Evolutionary conservation across 2,329 filamentous ascomycete genomes (phyloP), one percentile per base, ranked within the genome.

Genomic region (Cordyceps javanica): DNA sequence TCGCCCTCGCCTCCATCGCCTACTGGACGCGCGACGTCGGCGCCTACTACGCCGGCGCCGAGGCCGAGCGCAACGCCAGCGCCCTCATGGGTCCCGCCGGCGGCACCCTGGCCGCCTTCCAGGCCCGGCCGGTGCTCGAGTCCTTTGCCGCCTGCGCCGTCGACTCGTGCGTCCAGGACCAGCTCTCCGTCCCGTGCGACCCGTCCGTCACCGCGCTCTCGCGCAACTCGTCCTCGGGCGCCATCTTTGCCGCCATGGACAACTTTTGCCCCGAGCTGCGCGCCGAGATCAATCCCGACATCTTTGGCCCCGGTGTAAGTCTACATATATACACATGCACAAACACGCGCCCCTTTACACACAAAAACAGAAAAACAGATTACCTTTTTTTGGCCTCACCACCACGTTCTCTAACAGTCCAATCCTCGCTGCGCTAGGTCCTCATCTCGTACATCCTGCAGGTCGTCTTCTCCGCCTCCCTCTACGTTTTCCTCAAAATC

Each of bases 371-470:
- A n/a, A n/a, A n/a, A n/a, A n/a, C n/a, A n/a, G n/a, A n/a, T n/a
- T n/a, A n/a, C n/a, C n/a, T n/a, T 38, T 38, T 38, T 9, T 3
- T 38, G 16, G 16, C 36, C n/a, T n/a, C n/a, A 13, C 9, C 13
- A 5, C 10, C 28, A 13, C 44, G 32, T 13, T 5, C 19, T 8
- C 11, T 50, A 10, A 25, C 14, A 28, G n/a, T 13, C 13, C 23
- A 7, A 19, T 44, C 41, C 7, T 10, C 9, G 14, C 26, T 11
- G 23, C 2, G n/a, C 32, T 45, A 72, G 70, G 70, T 73, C 30
- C 67, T 73, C 51, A 73, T 73, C 53, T 73, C 71, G 9, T 73
- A 73, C 44, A 66, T 71, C 13, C 61, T 73, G 6, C 71, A 73
- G 60, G 71, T 73, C 42, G 69, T 66, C 59, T 73, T 73, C 60